These are phyloP conservation scores for Alternaria metachromatica DNA, from an alignment of 2,329 filamentous ascomycete species.

Conservation along the genomic window DNA sequence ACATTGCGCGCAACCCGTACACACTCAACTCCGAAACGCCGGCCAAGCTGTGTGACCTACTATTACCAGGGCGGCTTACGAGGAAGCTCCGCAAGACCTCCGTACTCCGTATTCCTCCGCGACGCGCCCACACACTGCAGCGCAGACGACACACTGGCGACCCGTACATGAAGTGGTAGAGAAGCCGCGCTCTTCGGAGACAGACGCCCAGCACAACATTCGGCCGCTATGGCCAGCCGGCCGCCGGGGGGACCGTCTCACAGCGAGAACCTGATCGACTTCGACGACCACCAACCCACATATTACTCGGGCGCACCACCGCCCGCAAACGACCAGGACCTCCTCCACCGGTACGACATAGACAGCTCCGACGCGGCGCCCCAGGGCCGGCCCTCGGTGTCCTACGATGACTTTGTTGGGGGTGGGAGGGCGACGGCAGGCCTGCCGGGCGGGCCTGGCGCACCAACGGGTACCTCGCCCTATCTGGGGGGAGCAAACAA, in stretches of 20 bases:
- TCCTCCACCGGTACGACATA: constrained; percentile 76
- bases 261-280: constrained; percentile 71
- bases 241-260: constrained; percentile 59
- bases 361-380: constrained; percentile 68
- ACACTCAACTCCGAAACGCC: constrained; percentile 8
- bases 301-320: constrained; percentile 81
- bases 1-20: background rate
- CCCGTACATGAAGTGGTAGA: constrained; percentile 34
- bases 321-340: constrained; percentile 79
- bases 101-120: constrained; percentile 12
- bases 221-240: constrained; percentile 60
- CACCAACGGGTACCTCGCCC: constrained; percentile 45
- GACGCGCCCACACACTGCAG: constrained; percentile 3
- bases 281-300: constrained; percentile 71
- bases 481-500: constrained; percentile 46
- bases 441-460: constrained; percentile 54
- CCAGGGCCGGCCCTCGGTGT: constrained; percentile 79
- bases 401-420: constrained; percentile 94
- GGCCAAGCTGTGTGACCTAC: constrained; percentile 9
- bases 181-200: constrained; percentile 33
- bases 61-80: constrained; percentile 7
- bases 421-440: constrained; percentile 58
- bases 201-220: constrained; percentile 18
- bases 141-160: background rate
- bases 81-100: constrained; percentile 25